A percentile compares a stretch with the other conserved stretches of the same genome.
Evolutionary conservation across 345 rosid species (phyloP).

Genomic region (Gossypium anomalum): DNA sequence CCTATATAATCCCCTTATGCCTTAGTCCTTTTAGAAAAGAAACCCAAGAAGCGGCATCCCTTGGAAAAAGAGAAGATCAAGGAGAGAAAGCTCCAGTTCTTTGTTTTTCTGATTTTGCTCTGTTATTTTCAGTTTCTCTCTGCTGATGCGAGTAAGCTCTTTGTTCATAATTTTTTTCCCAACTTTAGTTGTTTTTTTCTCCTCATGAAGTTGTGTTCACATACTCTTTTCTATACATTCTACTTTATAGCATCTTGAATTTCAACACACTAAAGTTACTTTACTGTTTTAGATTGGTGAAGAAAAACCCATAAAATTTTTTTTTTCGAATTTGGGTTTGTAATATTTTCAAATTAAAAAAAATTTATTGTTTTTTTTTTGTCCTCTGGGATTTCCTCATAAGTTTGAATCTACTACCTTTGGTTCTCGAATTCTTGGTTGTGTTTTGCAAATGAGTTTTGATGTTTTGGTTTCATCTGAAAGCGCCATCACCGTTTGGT

Average conservation of each 20-base stretch:
- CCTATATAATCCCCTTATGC: neutral
- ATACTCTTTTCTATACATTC: neutral
- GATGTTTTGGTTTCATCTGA: neutral
- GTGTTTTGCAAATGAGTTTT: neutral
- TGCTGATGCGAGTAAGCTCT: slow-evolving; percentile 13
- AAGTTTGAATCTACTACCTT: neutral
- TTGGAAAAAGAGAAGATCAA: slow-evolving; percentile 6
- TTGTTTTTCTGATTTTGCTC: neutral
- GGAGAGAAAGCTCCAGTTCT: neutral
- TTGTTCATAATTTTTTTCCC: neutral
- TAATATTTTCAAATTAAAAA: neutral
- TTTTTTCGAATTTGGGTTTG: neutral
- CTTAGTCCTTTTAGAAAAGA: neutral
- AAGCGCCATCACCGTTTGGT: neutral
- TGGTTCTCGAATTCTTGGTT: neutral
- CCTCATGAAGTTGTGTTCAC: neutral
- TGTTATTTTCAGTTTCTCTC: neutral
- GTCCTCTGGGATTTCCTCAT: neutral
- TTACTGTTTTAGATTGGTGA: slow-evolving; percentile 21
- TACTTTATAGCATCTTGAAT: slow-evolving; percentile 19
- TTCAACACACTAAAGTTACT: slow-evolving; percentile 26
- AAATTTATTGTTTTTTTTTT: neutral
- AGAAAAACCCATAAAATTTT: neutral
- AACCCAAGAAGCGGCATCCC: slow-evolving; percentile 19
- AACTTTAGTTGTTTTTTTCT: neutral